phyloP scores from a whole-genome alignment of 2,329 filamentous ascomycete genomes.

The Paraphaeosphaeria sporulosa region DNA sequence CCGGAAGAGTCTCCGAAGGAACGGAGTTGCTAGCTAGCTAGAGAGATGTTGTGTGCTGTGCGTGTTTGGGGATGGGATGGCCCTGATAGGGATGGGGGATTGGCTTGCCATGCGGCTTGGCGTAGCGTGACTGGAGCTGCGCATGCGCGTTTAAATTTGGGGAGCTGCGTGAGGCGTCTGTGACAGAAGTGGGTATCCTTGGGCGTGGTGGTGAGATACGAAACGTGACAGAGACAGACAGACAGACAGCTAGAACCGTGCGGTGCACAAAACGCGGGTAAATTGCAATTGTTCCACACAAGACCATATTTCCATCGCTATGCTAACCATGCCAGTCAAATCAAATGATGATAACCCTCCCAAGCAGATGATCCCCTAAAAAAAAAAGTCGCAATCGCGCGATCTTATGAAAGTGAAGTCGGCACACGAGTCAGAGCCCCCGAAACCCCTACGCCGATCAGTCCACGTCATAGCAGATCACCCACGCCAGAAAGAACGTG shows the following conservation, averaged over 20 bases:
- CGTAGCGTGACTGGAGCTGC: no score
- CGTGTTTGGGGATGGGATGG: no score
- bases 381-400: not conserved
- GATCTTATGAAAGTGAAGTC: not conserved
- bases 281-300: not conserved
- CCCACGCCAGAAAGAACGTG: conserved; percentile 1
- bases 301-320: conserved; percentile 10
- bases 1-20: no score
- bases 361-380: not conserved
- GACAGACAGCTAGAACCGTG: not conserved
- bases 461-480: conserved; percentile 13
- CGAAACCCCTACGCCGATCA: conserved; percentile 11
- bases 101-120: no score
- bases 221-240: not conserved
- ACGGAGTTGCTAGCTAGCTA: no score
- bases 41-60: no score
- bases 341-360: not conserved
- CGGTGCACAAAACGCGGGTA: not conserved
- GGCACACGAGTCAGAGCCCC: not conserved
- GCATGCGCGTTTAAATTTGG: no score
- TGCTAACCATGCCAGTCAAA: conserved; percentile 1
- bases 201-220: not conserved
- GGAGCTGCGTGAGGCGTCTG: no score
- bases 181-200: not conserved
- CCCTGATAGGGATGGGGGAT: no score